Percentiles rank a stretch among this genome's conserved stretches.
Evolutionary conservation across 2,329 filamentous ascomycete genomes (phyloP).

Genomic region (Alternaria tenuissima): DNA sequence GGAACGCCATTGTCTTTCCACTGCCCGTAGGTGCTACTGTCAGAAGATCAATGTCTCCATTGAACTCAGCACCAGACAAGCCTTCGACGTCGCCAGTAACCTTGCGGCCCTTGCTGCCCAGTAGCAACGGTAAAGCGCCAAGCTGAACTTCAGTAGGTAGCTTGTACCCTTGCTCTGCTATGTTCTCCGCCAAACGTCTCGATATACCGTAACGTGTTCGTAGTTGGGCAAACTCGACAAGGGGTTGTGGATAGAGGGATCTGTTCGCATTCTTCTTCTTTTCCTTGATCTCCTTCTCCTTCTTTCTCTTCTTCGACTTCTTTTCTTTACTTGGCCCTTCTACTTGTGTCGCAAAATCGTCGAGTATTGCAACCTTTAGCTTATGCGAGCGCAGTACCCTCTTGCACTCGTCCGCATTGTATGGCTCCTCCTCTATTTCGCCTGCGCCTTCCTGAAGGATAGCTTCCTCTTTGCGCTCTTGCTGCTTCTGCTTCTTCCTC

Average conservation of each 20-base stretch:
- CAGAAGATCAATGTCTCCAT: conserved; percentile 73
- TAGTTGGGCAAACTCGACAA: conserved; percentile 79
- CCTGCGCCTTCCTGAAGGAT: conserved; percentile 11
- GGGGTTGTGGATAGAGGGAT: conserved; percentile 78
- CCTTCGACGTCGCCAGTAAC: conserved; percentile 51
- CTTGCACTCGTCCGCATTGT: conserved; percentile 76
- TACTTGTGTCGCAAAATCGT: conserved; percentile 50
- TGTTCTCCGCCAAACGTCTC: conserved; percentile 75
- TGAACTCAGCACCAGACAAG: conserved; percentile 31
- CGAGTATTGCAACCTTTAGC: conserved; percentile 83
- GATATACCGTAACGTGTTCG: conserved; percentile 76
- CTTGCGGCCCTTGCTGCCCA: conserved; percentile 57
- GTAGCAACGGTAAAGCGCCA: conserved; percentile 79
- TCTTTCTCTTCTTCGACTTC: conserved; percentile 63
- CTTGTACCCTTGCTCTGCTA: conserved; percentile 83
- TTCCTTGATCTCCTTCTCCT: conserved; percentile 48
- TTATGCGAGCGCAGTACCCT: conserved; percentile 80
- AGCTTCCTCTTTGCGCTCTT: conserved; percentile 14
- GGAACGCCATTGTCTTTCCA: conserved; percentile 92
- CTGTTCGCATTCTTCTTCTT: conserved; percentile 63
- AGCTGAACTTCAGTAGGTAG: conserved; percentile 95
- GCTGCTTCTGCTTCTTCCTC: conserved; percentile 24
- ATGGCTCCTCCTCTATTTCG: conserved; percentile 27
- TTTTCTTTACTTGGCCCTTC: conserved; percentile 60
- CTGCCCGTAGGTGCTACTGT: conserved; percentile 94